Evolutionary conservation across 2,329 filamentous ascomycete species (phyloP).

Genomic region (Rachicladosporium sp.): DNA sequence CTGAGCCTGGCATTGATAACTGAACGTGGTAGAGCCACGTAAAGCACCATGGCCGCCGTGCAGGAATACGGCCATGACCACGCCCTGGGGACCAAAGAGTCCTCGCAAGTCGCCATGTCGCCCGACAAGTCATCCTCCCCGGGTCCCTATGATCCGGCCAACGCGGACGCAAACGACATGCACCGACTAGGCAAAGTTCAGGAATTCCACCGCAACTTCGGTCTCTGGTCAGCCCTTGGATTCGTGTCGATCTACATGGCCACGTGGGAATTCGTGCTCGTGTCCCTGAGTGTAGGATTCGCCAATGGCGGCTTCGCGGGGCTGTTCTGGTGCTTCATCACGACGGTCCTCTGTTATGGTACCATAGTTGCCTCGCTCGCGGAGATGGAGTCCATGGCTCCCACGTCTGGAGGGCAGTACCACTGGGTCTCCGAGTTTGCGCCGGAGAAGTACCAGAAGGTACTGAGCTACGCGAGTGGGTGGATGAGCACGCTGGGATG

Average conservation of each 20-base stretch:
- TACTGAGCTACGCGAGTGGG: slow-evolving; percentile 12
- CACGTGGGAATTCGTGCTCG: slow-evolving; percentile 21
- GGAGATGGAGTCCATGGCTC: slow-evolving; percentile 23
- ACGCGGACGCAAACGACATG: slow-evolving; percentile 12
- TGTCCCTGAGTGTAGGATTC: slow-evolving; percentile 18
- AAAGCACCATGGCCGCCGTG: too few species aligned
- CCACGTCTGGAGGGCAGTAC: slow-evolving; percentile 21
- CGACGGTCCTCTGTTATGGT: slow-evolving; percentile 17
- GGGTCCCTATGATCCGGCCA: too few species aligned
- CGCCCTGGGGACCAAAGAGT: too few species aligned
- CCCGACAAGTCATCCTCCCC: too few species aligned
- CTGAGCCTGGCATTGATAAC: too few species aligned
- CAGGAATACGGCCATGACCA: too few species aligned
- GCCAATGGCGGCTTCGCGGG: slow-evolving; percentile 21
- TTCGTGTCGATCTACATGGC: slow-evolving; percentile 23
- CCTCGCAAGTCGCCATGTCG: too few species aligned
- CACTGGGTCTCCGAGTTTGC: slow-evolving; percentile 22
- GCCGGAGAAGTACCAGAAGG: slow-evolving; percentile 15
- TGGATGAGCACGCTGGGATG: slow-evolving; percentile 24
- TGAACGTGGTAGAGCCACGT: too few species aligned
- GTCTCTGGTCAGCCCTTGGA: slow-evolving; percentile 16
- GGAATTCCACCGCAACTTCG: slow-evolving; percentile 18
- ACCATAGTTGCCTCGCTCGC: slow-evolving; percentile 20
- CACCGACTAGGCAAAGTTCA: slow-evolving; percentile 19
- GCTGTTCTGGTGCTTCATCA: slow-evolving; percentile 22